Base-by-base conservation (phyloP, 192 early-diverging fungal species). In the Entomortierella lignicola region DNA sequence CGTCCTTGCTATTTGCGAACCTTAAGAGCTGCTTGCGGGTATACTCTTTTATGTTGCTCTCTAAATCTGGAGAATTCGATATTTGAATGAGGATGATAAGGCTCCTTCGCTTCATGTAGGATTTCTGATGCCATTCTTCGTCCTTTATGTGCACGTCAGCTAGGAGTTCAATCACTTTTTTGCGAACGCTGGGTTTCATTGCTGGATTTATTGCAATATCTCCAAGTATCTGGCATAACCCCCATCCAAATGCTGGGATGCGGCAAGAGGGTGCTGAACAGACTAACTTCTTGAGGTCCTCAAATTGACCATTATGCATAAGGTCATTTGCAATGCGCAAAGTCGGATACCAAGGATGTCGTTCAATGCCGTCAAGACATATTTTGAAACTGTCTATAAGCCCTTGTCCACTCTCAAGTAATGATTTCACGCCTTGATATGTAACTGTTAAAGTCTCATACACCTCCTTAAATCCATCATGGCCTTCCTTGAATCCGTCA, bases 341-440 rank as follows among this genome's bases (percentile, higher is more conserved):
- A 7, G 68, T 50, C 18, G 47, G 20, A 21, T 62, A 70, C 68
- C 68, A 70, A 2, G 47, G n/a, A n/a, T 48, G 32, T 48, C 60
- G 60, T 47, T 30, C 10, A 15, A 30, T 50, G 42, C 29, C 42
- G 7, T 47, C n/a, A 15, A 42, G 12, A 4, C 50, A 47, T 0
- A 53, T 37, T 23, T 60, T 52, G 11, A 69, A 32, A 27, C 11
- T n/a, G 8, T 60, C 50, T 4, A 52, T 4, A 5, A 60, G 10
- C 17, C 58, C 50, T 15, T 39, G 47, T 1, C 67, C 67, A 29
- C 56, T n/a, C n/a, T n/a, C n/a, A n/a, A n/a, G n/a, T n/a, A n/a
- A n/a, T n/a, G n/a, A n/a, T n/a, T n/a, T n/a, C n/a, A n/a, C n/a
- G n/a, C n/a, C n/a, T n/a, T n/a, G n/a, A n/a, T n/a, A n/a, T n/a